These are phyloP conservation scores for Phytomonas francai DNA, from an alignment of 208 protist species.

Conservation along the genomic window DNA sequence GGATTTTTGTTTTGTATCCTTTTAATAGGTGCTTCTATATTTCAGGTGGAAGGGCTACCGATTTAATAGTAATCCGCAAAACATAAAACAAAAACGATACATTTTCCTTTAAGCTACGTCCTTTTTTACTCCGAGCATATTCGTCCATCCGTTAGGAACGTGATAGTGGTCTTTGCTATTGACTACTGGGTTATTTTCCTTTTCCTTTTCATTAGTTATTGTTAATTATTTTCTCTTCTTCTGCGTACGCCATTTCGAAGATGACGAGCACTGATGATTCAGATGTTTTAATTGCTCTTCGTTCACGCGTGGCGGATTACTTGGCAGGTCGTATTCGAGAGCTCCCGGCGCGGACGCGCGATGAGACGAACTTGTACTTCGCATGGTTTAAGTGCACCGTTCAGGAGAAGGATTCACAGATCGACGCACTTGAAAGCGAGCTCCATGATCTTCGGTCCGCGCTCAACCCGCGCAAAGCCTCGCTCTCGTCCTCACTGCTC, in stretches of 20 bases:
- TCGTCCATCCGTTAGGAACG: not conserved
- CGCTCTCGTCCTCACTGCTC: no score
- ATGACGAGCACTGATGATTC: not conserved
- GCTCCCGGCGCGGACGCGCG: no score
- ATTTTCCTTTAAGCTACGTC: no score
- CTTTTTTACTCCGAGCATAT: not conserved
- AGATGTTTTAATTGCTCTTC: not conserved
- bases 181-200: not conserved
- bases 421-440: not conserved
- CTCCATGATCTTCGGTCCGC: no score
- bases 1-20: no score
- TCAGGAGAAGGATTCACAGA: not conserved
- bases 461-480: no score
- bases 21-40: no score
- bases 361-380: not conserved
- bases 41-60: no score
- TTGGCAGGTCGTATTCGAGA: no score
- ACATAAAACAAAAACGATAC: no score
- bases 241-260: not conserved
- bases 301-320: not conserved
- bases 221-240: slow-evolving; percentile 3
- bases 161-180: not conserved
- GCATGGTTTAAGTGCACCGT: not conserved
- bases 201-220: not conserved
- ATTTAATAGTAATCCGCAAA: no score